Evolutionary conservation across 768 basidiomycete genomes (phyloP).

Genomic region (Paxillus involutus): DNA sequence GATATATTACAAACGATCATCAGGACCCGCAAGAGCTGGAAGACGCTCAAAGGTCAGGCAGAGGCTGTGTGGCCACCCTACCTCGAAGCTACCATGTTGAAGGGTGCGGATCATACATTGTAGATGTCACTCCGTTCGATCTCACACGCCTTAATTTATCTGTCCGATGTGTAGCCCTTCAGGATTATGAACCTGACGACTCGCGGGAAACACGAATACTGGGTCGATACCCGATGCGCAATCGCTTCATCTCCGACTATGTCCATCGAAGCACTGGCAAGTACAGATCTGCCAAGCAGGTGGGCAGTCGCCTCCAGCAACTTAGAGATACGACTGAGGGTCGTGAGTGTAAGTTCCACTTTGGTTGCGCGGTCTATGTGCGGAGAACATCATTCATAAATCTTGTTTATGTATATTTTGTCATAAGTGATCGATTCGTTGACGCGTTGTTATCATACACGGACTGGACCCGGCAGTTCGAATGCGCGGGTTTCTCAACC

Average conservation of each 20-base stretch:
- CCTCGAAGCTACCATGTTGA: slow-evolving; percentile 73
- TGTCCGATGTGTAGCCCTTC: slow-evolving; percentile 46
- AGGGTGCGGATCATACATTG: slow-evolving; percentile 46
- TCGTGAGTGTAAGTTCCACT: slow-evolving; percentile 56
- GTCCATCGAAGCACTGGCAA: slow-evolving; percentile 70
- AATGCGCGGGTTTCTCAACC: slow-evolving; percentile 20
- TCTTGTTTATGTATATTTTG: slow-evolving; percentile 30
- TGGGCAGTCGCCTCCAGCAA: slow-evolving; percentile 79
- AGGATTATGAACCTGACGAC: slow-evolving; percentile 72
- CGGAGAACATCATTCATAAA: slow-evolving; percentile 24
- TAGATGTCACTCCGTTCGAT: not conserved
- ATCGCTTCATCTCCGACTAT: slow-evolving; percentile 79
- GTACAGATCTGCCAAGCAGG: slow-evolving; percentile 73
- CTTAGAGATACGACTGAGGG: slow-evolving; percentile 73
- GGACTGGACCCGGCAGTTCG: slow-evolving; percentile 19
- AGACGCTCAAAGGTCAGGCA: slow-evolving; percentile 61
- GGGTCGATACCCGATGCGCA: slow-evolving; percentile 76
- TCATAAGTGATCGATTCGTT: slow-evolving; percentile 34
- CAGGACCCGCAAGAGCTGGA: slow-evolving; percentile 72
- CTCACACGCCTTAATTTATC: slow-evolving; percentile 15
- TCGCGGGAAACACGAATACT: slow-evolving; percentile 71
- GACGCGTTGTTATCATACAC: slow-evolving; percentile 33
- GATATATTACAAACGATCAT: slow-evolving; percentile 69
- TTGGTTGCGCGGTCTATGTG: slow-evolving; percentile 22
- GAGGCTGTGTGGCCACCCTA: slow-evolving; percentile 81